Percentiles rank a stretch among this genome's conserved stretches.
Conservation (phyloP, 495 filamentous ascomycete genomes). For the Geoglossum glabrum region DNA sequence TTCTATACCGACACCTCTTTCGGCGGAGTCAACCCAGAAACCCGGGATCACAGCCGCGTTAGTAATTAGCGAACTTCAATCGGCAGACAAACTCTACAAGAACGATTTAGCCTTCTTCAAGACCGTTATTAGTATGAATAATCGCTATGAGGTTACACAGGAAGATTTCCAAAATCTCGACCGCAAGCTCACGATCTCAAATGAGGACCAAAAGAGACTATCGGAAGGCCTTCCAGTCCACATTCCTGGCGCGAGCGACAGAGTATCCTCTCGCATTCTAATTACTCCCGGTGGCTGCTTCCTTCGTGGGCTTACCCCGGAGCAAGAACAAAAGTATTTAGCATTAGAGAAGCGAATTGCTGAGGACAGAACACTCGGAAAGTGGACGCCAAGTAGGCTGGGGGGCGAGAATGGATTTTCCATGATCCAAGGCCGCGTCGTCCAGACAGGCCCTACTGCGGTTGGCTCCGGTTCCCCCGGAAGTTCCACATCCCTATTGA, state of each 20-base stretch:
- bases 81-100: constrained; percentile 25
- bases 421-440: constrained; percentile 3
- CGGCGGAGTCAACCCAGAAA: constrained; percentile 4
- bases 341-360: constrained; percentile 44
- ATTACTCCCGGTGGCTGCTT: constrained; percentile 65
- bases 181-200: background rate
- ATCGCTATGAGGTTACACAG: constrained; percentile 27
- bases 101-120: constrained; percentile 32
- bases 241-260: constrained; percentile 21
- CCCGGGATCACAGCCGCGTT: constrained; percentile 8
- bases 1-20: background rate
- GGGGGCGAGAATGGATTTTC: background rate
- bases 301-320: constrained; percentile 49
- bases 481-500: background rate
- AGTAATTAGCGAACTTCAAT: constrained; percentile 30
- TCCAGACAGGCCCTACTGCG: background rate
- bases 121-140: constrained; percentile 26
- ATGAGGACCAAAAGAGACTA: constrained; percentile 3
- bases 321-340: constrained; percentile 62
- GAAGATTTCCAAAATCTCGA: constrained; percentile 19
- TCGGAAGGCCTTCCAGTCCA: constrained; percentile 12
- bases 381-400: constrained; percentile 1
- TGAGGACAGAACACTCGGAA: constrained; percentile 9
- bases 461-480: constrained; percentile 15
- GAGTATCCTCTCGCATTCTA: constrained; percentile 32